phyloP scores from a whole-genome alignment of 495 filamentous ascomycete species.

The Aspergillus ostianus region DNA sequence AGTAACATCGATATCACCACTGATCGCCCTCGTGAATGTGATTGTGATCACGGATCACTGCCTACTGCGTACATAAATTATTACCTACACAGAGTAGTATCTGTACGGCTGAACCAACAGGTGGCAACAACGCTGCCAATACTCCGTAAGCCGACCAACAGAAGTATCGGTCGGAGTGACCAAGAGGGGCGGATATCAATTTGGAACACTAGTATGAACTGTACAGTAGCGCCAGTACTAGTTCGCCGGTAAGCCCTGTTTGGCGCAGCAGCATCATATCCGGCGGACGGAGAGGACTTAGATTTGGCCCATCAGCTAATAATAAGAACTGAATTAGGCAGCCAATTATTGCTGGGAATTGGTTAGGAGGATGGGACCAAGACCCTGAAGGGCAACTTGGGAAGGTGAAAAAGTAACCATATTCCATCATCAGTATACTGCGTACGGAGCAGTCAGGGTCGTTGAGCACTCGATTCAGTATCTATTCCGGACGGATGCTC shows the following conservation, averaged over 20 bases:
- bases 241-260: conserved; percentile 1
- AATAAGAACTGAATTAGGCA: neutral
- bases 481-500: no score
- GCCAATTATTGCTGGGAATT: neutral
- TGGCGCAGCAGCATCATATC: neutral
- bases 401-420: no score
- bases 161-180: neutral
- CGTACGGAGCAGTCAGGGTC: no score
- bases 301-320: neutral
- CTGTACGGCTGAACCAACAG: neutral
- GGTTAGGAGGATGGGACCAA: no score
- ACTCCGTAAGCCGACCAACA: neutral
- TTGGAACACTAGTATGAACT: conserved; percentile 15
- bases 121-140: conserved; percentile 1
- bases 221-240: conserved; percentile 6
- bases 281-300: neutral
- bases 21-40: neutral
- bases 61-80: no score
- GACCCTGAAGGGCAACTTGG: no score
- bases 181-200: conserved; percentile 7
- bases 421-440: no score
- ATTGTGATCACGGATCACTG: no score
- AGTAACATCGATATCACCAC: neutral
- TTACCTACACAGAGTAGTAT: no score
- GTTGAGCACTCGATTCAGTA: no score